These are phyloP conservation scores for Aureoboletus auriporus DNA, from an alignment of 768 basidiomycete species.

Conservation along the genomic window DNA sequence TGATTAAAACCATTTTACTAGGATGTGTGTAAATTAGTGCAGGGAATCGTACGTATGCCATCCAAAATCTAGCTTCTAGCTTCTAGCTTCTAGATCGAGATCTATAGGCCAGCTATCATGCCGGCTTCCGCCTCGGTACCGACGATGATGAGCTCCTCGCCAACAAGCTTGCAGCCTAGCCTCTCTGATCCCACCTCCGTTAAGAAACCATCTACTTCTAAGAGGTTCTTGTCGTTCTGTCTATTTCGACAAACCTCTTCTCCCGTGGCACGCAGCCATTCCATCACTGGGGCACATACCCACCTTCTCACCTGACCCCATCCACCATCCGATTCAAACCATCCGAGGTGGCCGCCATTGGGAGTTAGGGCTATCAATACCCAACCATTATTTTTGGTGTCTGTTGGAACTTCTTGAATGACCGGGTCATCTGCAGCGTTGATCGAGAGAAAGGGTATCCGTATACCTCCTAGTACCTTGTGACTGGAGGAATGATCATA, in stretches of 20 bases:
- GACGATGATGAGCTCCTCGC: conserved; percentile 49
- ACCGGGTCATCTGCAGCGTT: conserved; percentile 79
- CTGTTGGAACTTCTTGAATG: conserved; percentile 57
- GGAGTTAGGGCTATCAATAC: conserved; percentile 60
- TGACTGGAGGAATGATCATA: conserved; percentile 57
- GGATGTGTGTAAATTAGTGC: conserved; percentile 2
- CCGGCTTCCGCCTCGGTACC: conserved; percentile 51
- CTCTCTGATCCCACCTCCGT: conserved; percentile 53
- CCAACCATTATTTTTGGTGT: conserved; percentile 48
- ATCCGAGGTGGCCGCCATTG: conserved; percentile 77
- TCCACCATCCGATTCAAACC: conserved; percentile 57
- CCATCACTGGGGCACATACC: conserved; percentile 67
- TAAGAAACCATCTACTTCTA: conserved; percentile 56
- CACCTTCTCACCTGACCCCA: conserved; percentile 44
- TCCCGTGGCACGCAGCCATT: conserved; percentile 62
- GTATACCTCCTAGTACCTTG: conserved; percentile 51
- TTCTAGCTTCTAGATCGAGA: conserved; percentile 11
- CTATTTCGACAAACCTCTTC: conserved; percentile 44
- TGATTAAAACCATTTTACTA: conserved; percentile 46
- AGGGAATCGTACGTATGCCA: conserved; percentile 5
- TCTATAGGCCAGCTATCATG: conserved; percentile 59
- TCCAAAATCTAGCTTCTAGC: conserved; percentile 9
- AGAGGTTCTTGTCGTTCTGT: conserved; percentile 32
- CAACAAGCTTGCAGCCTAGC: conserved; percentile 57
- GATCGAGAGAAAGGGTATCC: conserved; percentile 71